Evolutionary conservation across 116 monocot species (phyloP).

Genomic region (Papilionanthe hybrid): DNA sequence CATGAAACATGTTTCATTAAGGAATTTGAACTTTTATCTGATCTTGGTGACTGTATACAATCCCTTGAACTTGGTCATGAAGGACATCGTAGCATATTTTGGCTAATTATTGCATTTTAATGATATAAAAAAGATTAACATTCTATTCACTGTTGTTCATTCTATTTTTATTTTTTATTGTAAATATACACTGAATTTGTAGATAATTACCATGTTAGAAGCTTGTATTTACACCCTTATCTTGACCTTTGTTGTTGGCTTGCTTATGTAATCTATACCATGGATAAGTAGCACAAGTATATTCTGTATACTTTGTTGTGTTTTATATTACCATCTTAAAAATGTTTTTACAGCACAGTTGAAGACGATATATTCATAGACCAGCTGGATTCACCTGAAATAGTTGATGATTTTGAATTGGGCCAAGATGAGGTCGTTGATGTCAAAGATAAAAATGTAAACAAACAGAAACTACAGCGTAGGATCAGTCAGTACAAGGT

Average conservation of each 20-base stretch:
- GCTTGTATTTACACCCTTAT: neutral
- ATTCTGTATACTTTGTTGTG: neutral
- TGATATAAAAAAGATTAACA: neutral
- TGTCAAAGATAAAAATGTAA: constrained; percentile 82
- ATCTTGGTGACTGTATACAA: too few species aligned
- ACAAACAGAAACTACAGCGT: constrained; percentile 71
- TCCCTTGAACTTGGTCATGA: neutral
- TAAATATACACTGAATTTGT: neutral
- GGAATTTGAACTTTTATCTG: too few species aligned
- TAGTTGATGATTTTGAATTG: constrained; percentile 87
- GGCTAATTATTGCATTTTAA: neutral
- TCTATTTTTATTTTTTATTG: neutral
- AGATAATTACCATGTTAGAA: too few species aligned
- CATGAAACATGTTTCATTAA: too few species aligned
- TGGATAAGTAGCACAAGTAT: neutral
- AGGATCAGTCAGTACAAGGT: constrained; percentile 81
- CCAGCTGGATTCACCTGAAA: constrained; percentile 81
- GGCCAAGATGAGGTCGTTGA: constrained; percentile 83
- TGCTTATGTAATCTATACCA: neutral
- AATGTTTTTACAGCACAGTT: constrained; percentile 47
- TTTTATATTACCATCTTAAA: neutral
- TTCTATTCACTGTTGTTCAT: neutral
- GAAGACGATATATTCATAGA: constrained; percentile 94
- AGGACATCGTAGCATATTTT: neutral
- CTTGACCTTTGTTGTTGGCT: neutral